A percentile compares a stretch with the other conserved stretches of the same genome.
phyloP scores from a whole-genome alignment of 2,329 filamentous ascomycete genomes.

The Xenoacremonium recifei region DNA sequence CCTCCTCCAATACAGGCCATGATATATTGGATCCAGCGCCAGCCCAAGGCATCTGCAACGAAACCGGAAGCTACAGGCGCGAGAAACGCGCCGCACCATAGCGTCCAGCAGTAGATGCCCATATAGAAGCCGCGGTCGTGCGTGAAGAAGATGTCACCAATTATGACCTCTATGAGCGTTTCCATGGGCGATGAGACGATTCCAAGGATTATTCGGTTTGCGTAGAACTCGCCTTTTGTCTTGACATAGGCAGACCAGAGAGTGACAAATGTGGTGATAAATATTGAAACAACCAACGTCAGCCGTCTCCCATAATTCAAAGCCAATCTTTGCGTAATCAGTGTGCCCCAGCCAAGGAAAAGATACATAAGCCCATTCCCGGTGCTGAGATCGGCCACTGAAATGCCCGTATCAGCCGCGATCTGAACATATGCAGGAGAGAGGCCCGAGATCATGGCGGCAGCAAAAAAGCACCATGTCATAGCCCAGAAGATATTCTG shows the following conservation, averaged over 20 bases:
- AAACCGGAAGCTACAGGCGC: constrained; percentile 22
- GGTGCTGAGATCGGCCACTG: constrained; percentile 22
- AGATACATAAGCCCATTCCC: constrained; percentile 21
- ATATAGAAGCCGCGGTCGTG: constrained; percentile 25
- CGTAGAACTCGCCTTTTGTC: constrained; percentile 20
- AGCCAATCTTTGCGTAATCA: constrained; percentile 19
- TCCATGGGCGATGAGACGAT: constrained; percentile 21
- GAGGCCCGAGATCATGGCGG: constrained; percentile 21
- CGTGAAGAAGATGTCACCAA: constrained; percentile 19
- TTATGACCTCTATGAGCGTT: constrained; percentile 22
- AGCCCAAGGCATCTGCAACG: constrained; percentile 19
- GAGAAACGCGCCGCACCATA: constrained; percentile 24
- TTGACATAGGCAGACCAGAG: constrained; percentile 22
- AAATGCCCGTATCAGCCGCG: constrained; percentile 22
- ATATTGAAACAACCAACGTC: constrained; percentile 14
- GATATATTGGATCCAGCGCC: constrained; percentile 26
- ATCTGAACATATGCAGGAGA: constrained; percentile 24
- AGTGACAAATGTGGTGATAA: constrained; percentile 14
- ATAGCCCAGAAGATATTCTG: constrained; percentile 21
- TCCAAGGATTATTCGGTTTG: constrained; percentile 22
- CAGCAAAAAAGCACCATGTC: constrained; percentile 24
- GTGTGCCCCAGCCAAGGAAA: constrained; percentile 22
- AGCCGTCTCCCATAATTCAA: constrained; percentile 16
- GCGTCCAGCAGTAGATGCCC: constrained; percentile 22
- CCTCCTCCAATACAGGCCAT: constrained; percentile 14